Conservation (phyloP, 495 filamentous ascomycete genomes). For the Baudoinia panamericana region DNA sequence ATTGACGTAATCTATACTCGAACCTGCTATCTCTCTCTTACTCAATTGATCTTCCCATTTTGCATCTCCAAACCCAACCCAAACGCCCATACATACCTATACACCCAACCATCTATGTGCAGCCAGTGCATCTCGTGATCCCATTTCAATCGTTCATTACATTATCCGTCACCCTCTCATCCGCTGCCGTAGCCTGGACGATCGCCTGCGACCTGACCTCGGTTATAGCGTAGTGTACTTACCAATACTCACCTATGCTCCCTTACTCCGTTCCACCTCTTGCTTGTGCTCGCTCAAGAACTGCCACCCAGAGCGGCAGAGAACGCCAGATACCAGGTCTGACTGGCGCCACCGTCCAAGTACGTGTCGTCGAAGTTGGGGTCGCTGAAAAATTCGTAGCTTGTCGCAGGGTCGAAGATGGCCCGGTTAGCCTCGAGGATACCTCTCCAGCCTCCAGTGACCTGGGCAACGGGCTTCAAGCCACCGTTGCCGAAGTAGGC, state of each 20-base stretch:
- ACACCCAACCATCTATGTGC: too few species aligned
- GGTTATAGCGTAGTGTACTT: not conserved
- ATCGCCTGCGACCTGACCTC: conserved; percentile 2
- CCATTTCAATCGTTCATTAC: too few species aligned
- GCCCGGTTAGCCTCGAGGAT: conserved; percentile 75
- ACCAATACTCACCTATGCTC: conserved; percentile 5
- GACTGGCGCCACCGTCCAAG: conserved; percentile 75
- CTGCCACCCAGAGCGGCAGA: conserved; percentile 42
- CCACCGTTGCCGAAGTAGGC: conserved; percentile 39
- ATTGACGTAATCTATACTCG: too few species aligned
- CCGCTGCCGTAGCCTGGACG: conserved; percentile 13
- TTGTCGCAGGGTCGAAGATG: conserved; percentile 53
- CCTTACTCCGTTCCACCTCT: conserved; percentile 1
- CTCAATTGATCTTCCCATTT: too few species aligned
- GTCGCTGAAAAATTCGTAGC: conserved; percentile 63
- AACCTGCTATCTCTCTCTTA: too few species aligned
- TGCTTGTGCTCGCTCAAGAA: not conserved
- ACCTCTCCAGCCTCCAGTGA: conserved; percentile 32
- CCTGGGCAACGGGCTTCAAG: conserved; percentile 7
- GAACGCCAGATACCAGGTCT: conserved; percentile 82
- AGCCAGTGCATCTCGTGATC: too few species aligned
- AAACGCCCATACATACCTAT: too few species aligned
- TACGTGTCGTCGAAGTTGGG: conserved; percentile 51
- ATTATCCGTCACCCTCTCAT: conserved; percentile 3
- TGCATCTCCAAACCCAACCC: too few species aligned